Evolutionary conservation across 345 rosid genomes (phyloP), one percentile per base, ranked within the genome.

Genomic region (Kernera saxatilis): DNA sequence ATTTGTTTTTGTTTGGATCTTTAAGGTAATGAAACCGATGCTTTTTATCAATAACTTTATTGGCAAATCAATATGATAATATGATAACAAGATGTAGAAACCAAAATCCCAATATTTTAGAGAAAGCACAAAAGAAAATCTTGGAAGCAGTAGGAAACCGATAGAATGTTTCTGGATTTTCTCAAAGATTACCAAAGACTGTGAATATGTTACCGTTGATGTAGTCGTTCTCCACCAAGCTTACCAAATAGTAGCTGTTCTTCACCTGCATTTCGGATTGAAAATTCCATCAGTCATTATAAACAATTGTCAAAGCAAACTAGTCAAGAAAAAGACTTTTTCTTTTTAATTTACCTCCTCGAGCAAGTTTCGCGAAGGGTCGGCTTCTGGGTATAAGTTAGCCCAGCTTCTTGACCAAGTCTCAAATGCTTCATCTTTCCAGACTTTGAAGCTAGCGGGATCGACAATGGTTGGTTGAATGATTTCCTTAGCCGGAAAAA

Each of bases 361-460:
- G 0, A 94, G 91, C 84, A 92, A 58, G 35, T 84, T 82, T 68
- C 71, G 79, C 6, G 97, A 80, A 5, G 84, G 72, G 54, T 87
- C 97, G 5, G 82, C 92, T 58, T 87, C 92, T 0, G 89, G 83
- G 81, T 86, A 94, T 79, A 86, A 72, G 52, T 78, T 26, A 70
- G 91, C 96, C 99, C 99, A 94, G 63, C 82, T 84, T 81, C 86
- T 83, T 48, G 97, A 77, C 98, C 99, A 94, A 53, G 87, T 89
- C 72, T 88, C 96, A 19, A 94, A 94, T 4, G 99, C 99, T 79
- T 94, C 98, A 10, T 94, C 99, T 82, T 94, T 94, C 99, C 97
- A 94, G 56, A 89, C 88, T 65, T 70, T 60, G 79, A 94, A 94
- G 81, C 99, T 94, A 26, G 89, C 73, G 4, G 98, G 96, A 76